These are phyloP conservation scores for Houttuynia cordata DNA, from an alignment of 164 flowering plant species.

Conservation along the genomic window DNA sequence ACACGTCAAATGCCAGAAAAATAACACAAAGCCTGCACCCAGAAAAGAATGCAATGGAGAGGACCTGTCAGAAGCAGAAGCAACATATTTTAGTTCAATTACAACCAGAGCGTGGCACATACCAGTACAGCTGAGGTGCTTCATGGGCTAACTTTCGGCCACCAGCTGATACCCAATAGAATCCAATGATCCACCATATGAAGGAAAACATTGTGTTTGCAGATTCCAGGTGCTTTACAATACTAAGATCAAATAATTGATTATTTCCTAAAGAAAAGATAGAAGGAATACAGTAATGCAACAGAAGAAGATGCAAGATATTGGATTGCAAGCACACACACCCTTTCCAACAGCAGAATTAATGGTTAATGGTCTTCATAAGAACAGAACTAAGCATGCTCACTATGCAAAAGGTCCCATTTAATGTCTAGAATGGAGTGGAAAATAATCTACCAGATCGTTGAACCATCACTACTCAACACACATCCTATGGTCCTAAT, in stretches of 20 bases:
- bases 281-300: too few species aligned
- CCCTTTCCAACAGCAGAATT: too few species aligned
- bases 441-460: too few species aligned
- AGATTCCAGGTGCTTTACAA: slow-evolving; percentile 67
- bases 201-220: slow-evolving; percentile 85
- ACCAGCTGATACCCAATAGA: slow-evolving; percentile 64
- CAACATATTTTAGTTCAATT: background rate
- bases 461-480: too few species aligned
- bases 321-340: background rate
- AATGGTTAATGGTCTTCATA: too few species aligned
- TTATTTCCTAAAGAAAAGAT: background rate
- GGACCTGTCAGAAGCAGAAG: background rate
- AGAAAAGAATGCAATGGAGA: background rate
- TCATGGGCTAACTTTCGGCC: slow-evolving; percentile 39
- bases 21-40: slow-evolving; percentile 66
- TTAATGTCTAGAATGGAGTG: too few species aligned
- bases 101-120: slow-evolving; percentile 2
- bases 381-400: too few species aligned
- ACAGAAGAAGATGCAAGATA: too few species aligned
- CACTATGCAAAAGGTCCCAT: too few species aligned
- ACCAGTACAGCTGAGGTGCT: slow-evolving; percentile 84
- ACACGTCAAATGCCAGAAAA: slow-evolving; percentile 67
- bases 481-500: too few species aligned
- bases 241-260: slow-evolving; percentile 16
- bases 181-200: slow-evolving; percentile 84